Evolutionary conservation across 306 rosid species (phyloP), one percentile per base, ranked within the genome.

Genomic region (Pyrus communis): DNA sequence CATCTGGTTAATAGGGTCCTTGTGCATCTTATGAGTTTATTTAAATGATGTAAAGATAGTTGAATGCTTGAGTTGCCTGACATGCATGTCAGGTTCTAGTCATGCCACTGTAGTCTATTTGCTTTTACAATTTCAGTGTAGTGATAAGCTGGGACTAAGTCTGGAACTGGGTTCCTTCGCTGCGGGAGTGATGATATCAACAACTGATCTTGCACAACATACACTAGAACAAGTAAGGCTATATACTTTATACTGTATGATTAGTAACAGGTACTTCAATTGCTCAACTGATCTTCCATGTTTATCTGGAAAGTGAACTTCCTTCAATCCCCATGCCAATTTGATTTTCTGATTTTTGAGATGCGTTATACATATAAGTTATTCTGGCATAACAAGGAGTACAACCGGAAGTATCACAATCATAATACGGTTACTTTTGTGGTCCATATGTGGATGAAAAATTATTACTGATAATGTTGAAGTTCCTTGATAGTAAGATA

Each of bases 121-220:
- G 70, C 30, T 72, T 82, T 62, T 85, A 80, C 76, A 59, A 84
- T 87, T 96, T 89, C 98, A 96, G 98, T 88, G 96, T 89, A 96
- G 98, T 78, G 99, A 96, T 86, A 96, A 96, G 93, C 89, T 96
- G 82, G 99, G 99, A 74, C 86, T 96, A 84, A 96, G 99, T 81
- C 89, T 96, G 71, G 99, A 96, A 84, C 85, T 96, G 73, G 99
- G 99, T 77, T 96, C 99, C 80, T 96, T 96, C 69, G 98, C 99
- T 68, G 99, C 97, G 10, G 98, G 99, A 64, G 99, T 96, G 84
- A 96, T 96, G 99, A 96, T 96, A 85, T 88, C 98, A 59, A 96
- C 99, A 17, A 96, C 99, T 62, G 99, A 96, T 91, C 98, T 96
- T 86, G 99, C 96, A 70, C 99, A 89, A 75, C 99, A 96, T 80